phyloP scores from a whole-genome alignment of 768 basidiomycete species.

The Lactarius psammicola region DNA sequence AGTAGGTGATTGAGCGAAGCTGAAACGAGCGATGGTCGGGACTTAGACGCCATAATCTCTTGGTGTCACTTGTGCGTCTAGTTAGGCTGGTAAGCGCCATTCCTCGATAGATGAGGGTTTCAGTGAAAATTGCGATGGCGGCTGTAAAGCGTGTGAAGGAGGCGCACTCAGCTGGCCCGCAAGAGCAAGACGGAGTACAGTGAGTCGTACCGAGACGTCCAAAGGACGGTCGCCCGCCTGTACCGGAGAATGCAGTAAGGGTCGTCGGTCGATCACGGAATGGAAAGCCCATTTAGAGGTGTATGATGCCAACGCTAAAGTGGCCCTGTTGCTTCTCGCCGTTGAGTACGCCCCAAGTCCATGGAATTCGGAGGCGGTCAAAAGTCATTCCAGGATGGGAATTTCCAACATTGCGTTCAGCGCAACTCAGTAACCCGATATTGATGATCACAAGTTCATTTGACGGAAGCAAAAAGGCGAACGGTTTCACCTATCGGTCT shows the following conservation, averaged over 20 bases:
- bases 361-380: slow-evolving; percentile 5
- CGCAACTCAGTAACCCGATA: neutral
- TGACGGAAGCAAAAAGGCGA: neutral
- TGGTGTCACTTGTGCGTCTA: neutral
- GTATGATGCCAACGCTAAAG: neutral
- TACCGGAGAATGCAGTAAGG: slow-evolving; percentile 16
- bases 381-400: neutral
- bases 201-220: neutral
- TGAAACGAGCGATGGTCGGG: neutral
- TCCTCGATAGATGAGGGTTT: neutral
- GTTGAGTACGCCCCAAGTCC: neutral
- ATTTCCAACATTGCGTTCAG: neutral
- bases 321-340: neutral
- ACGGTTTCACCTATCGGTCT: neutral
- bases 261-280: slow-evolving; percentile 7
- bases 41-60: no score
- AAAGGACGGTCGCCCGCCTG: neutral
- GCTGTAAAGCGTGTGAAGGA: neutral
- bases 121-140: neutral
- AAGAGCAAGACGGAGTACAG: neutral
- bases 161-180: neutral
- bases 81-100: neutral
- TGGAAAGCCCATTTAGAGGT: slow-evolving; percentile 3
- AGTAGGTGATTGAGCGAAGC: neutral
- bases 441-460: neutral